A percentile compares a stretch with the other conserved stretches of the same genome.
Evolutionary conservation across 2,329 filamentous ascomycete genomes (phyloP).

Genomic region (Penicillium capsulatum): DNA sequence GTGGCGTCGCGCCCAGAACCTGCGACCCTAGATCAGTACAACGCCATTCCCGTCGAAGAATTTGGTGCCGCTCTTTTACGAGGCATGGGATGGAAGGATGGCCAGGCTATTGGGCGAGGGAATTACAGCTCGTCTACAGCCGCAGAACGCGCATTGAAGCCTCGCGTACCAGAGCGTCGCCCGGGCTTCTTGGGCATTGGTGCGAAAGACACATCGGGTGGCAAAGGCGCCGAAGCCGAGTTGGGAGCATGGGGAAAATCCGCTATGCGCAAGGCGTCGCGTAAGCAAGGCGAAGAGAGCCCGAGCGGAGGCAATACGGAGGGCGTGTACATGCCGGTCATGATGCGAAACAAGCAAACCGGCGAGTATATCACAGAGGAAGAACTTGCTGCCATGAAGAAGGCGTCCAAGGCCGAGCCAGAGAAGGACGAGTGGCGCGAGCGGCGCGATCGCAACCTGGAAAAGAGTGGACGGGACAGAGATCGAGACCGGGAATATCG

Average conservation of each 20-base stretch:
- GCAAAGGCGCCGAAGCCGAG: conserved; percentile 58
- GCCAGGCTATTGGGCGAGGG: conserved; percentile 55
- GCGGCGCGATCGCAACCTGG: conserved; percentile 43
- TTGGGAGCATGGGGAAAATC: conserved; percentile 74
- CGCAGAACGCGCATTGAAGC: conserved; percentile 51
- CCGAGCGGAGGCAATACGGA: conserved; percentile 35
- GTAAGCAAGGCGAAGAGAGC: conserved; percentile 51
- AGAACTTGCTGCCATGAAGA: conserved; percentile 52
- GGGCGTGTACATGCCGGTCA: conserved; percentile 58
- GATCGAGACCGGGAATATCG: conserved; percentile 34
- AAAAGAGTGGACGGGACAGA: conserved; percentile 35
- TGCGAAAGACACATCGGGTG: conserved; percentile 67
- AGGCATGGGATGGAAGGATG: conserved; percentile 91
- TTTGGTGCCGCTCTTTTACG: conserved; percentile 87
- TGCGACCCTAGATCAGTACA: conserved; percentile 78
- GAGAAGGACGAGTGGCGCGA: conserved; percentile 46
- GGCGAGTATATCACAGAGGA: conserved; percentile 61
- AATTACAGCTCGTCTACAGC: conserved; percentile 43
- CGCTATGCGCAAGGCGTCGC: conserved; percentile 53
- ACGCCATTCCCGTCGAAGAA: conserved; percentile 84
- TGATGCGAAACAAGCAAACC: conserved; percentile 58
- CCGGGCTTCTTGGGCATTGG: conserved; percentile 83
- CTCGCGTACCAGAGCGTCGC: conserved; percentile 63
- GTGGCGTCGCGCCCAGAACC: conserved; percentile 67
- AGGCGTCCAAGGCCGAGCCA: conserved; percentile 46